Conservation (phyloP, 192 early-diverging fungal species). For the Powellomyces hirtus region DNA sequence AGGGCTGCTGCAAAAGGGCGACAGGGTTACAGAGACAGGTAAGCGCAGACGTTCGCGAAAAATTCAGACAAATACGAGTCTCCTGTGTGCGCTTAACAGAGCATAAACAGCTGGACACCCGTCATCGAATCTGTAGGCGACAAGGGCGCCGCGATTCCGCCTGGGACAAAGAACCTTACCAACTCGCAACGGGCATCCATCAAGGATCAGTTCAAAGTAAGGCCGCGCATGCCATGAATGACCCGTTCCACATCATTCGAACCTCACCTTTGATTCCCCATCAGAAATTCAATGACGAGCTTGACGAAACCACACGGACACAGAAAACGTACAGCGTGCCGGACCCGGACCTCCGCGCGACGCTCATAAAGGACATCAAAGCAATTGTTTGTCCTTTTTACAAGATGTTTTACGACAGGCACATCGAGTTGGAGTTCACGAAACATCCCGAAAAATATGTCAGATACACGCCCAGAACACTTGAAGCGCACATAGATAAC, state of each 20-base stretch:
- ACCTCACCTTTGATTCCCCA: neutral
- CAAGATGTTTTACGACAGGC: conserved; percentile 68
- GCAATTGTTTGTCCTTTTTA: conserved; percentile 78
- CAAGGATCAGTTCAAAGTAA: conserved; percentile 83
- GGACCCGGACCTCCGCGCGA: conserved; percentile 68
- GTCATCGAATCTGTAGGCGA: conserved; percentile 74
- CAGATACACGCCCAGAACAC: conserved; percentile 62
- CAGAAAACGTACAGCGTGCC: conserved; percentile 78
- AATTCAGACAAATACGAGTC: neutral
- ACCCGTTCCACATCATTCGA: neutral
- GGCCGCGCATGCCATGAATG: neutral
- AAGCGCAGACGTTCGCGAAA: neutral
- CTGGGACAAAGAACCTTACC: conserved; percentile 57
- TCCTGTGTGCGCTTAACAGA: neutral
- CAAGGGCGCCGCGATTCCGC: conserved; percentile 58
- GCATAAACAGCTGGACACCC: conserved; percentile 64
- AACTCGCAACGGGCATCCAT: conserved; percentile 68
- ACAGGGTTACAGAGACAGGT: conserved; percentile 48
- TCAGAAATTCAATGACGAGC: conserved; percentile 79
- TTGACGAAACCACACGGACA: conserved; percentile 68
- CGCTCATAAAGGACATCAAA: conserved; percentile 70
- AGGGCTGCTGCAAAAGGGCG: conserved; percentile 49
- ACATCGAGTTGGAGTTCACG: conserved; percentile 69
- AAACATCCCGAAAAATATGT: conserved; percentile 84
- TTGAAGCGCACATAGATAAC: conserved; percentile 65